Conservation (phyloP, 768 basidiomycete genomes). For the Arthromyces matolae region DNA sequence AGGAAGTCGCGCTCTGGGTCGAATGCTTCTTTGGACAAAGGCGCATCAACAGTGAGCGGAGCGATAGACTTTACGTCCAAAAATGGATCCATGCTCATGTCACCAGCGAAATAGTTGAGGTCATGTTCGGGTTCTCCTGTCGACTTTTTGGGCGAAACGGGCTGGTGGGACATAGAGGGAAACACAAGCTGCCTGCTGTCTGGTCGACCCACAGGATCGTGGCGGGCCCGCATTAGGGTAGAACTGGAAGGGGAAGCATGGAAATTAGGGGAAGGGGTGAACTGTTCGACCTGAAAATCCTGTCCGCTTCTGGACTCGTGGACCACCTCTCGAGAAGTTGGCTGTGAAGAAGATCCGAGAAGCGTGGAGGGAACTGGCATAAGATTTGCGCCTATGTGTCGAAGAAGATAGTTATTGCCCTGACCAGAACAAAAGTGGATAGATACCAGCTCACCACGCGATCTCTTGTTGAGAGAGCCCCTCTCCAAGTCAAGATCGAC, state of each 20-base stretch:
- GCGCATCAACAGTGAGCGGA: neutral
- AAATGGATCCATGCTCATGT: constrained; percentile 9
- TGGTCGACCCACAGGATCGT: too few relatives aligned
- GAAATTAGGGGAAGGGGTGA: neutral
- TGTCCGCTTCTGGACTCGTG: neutral
- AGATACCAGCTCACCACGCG: neutral
- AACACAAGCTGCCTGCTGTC: too few relatives aligned
- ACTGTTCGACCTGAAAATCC: neutral
- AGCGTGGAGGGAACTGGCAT: constrained; percentile 1
- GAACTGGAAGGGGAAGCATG: too few relatives aligned
- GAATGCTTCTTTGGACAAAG: neutral
- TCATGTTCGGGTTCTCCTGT: neutral
- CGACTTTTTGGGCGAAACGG: neutral
- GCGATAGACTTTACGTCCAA: constrained; percentile 3
- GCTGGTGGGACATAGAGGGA: neutral
- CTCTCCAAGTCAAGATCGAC: constrained; percentile 13
- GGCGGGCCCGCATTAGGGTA: too few relatives aligned
- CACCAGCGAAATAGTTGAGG: neutral
- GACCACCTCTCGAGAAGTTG: neutral
- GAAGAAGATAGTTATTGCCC: neutral
- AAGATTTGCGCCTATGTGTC: neutral
- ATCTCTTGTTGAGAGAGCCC: constrained; percentile 2
- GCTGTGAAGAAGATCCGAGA: neutral
- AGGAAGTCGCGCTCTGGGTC: too few relatives aligned
- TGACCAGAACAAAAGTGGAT: neutral